phyloP scores from a whole-genome alignment of 805 yeast genomes.

The Metschnikowia gruessii region DNA sequence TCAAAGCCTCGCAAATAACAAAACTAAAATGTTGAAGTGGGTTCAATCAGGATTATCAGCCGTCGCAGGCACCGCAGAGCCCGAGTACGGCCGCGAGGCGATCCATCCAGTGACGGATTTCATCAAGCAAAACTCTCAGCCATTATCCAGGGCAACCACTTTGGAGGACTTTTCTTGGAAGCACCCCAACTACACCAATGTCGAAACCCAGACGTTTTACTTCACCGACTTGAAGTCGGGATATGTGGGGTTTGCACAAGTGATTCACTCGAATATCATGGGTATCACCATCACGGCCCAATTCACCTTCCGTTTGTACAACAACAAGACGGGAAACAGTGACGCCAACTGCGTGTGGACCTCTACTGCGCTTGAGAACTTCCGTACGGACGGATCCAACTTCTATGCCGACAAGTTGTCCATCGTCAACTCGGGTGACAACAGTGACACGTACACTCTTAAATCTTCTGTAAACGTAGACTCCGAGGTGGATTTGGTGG shows the following conservation, averaged over 20 bases:
- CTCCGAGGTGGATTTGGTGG: conserved; percentile 64
- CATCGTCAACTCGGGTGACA: conserved; percentile 56
- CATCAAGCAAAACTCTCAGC: conserved; percentile 31
- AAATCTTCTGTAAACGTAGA: conserved; percentile 66
- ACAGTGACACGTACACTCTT: conserved; percentile 44
- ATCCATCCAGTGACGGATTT: conserved; percentile 77
- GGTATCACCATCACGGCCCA: conserved; percentile 90
- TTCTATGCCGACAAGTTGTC: conserved; percentile 75
- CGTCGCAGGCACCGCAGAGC: conserved; percentile 96
- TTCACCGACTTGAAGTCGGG: conserved; percentile 63
- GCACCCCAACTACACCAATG: conserved; percentile 77
- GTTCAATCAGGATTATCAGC: conserved; percentile 87
- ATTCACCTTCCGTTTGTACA: conserved; percentile 81
- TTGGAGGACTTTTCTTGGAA: conserved; percentile 74
- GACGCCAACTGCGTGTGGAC: conserved; percentile 71
- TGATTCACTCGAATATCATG: conserved; percentile 88
- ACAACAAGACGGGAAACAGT: conserved; percentile 41
- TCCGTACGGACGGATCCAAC: conserved; percentile 66
- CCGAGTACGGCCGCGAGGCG: conserved; percentile 91
- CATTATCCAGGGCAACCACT: conserved; percentile 51
- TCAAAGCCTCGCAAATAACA: neutral
- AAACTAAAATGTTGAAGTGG: conserved; percentile 63
- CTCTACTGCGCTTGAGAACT: conserved; percentile 82
- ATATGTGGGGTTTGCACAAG: conserved; percentile 83
- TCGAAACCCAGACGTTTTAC: conserved; percentile 93